Evolutionary conservation across 768 basidiomycete genomes (phyloP).

Genomic region (Serendipita sp.): DNA sequence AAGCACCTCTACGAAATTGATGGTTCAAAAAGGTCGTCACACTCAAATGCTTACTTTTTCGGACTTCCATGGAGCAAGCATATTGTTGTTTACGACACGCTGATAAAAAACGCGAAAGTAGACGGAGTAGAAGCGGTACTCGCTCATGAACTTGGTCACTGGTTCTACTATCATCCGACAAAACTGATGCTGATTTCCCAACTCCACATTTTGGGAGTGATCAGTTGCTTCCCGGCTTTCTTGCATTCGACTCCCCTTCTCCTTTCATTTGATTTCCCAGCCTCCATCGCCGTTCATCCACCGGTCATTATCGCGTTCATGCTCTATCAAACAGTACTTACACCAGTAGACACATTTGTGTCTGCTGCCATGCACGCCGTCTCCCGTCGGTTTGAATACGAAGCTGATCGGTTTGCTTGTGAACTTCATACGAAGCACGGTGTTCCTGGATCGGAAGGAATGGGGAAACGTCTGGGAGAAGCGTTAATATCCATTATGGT

Average conservation of each 20-base stretch:
- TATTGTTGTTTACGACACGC: constrained; percentile 93
- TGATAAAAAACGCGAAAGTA: constrained; percentile 79
- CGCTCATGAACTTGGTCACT: constrained; percentile 37
- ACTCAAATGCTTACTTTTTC: constrained; percentile 98
- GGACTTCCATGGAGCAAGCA: constrained; percentile 93
- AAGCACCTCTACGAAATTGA: constrained; percentile 95
- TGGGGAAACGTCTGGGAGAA: constrained; percentile 70
- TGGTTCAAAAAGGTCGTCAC: constrained; percentile 87
- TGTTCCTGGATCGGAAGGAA: constrained; percentile 29
- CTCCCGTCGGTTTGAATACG: constrained; percentile 77
- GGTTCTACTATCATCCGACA: constrained; percentile 82
- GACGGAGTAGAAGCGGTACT: constrained; percentile 97
- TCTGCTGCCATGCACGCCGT: constrained; percentile 63
- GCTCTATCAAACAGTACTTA: constrained; percentile 78
- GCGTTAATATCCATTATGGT: constrained; percentile 78
- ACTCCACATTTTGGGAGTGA: constrained; percentile 71
- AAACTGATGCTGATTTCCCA: constrained; percentile 80
- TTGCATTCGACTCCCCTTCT: constrained; percentile 64
- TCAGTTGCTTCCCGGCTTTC: constrained; percentile 83
- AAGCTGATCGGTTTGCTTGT: constrained; percentile 79
- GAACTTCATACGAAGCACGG: constrained; percentile 37
- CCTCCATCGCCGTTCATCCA: constrained; percentile 42
- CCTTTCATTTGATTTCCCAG: constrained; percentile 64
- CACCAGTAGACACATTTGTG: constrained; percentile 61
- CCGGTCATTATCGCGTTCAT: constrained; percentile 78